A percentile compares a stretch with the other conserved stretches of the same genome.
These are phyloP conservation scores for Leptodermis oblonga DNA, from an alignment of 257 asterid species.

Conservation along the genomic window DNA sequence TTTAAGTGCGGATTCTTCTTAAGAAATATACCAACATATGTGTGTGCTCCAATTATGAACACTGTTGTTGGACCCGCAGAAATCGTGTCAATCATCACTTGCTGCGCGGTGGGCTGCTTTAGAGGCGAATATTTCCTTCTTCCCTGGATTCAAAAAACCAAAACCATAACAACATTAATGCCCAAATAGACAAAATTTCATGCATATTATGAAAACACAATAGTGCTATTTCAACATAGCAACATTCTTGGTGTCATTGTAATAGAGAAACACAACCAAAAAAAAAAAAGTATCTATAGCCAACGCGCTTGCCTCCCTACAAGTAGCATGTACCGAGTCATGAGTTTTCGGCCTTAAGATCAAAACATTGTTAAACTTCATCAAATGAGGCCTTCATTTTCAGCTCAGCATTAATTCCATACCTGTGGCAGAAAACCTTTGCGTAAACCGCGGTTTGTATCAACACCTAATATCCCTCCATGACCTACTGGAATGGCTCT, in stretches of 20 bases:
- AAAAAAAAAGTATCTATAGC: no score
- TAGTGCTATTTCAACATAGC: neutral
- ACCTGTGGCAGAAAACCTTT: constrained; percentile 88
- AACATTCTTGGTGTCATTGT: neutral
- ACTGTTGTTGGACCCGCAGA: constrained; percentile 71
- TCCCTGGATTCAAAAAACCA: constrained; percentile 41
- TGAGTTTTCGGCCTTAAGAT: no score
- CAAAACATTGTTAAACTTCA: no score
- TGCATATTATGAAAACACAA: neutral
- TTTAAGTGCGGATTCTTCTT: constrained; percentile 70
- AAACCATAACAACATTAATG: no score
- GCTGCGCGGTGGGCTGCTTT: constrained; percentile 69
- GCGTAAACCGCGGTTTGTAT: constrained; percentile 65
- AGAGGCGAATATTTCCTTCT: constrained; percentile 64
- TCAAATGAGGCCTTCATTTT: no score
- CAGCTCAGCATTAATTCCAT: no score
- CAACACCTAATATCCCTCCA: constrained; percentile 65
- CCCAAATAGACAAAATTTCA: neutral
- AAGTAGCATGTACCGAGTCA: no score
- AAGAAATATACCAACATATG: constrained; percentile 63
- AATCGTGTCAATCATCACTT: constrained; percentile 59
- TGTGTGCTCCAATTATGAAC: constrained; percentile 47
- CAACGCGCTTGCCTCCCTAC: no score
- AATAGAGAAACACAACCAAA: neutral
- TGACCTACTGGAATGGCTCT: constrained; percentile 72